phyloP scores from a whole-genome alignment of 2,329 filamentous ascomycete genomes.

The Apiospora arundinis region DNA sequence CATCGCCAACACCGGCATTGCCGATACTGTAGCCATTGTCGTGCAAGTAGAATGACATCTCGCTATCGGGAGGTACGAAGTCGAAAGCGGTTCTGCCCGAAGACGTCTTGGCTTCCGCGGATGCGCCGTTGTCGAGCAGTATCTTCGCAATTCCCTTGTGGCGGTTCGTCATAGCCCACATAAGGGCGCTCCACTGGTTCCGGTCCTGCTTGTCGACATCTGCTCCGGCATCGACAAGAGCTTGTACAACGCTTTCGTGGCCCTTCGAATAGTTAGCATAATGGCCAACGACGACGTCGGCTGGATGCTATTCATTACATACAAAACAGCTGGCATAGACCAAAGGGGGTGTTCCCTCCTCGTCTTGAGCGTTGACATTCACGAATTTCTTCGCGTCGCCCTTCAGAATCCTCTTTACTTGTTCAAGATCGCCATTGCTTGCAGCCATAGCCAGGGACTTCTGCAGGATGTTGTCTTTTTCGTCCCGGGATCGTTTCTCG shows the following conservation, averaged over 20 bases:
- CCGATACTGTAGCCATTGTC: constrained; percentile 93
- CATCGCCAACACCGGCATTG: constrained; percentile 78
- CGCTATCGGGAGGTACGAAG: constrained; percentile 93
- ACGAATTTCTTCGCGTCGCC: constrained; percentile 78
- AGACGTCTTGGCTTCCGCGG: constrained; percentile 93
- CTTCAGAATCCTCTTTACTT: constrained; percentile 76
- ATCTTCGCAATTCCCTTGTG: constrained; percentile 96
- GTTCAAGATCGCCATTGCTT: constrained; percentile 90
- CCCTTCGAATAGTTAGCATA: constrained; percentile 58
- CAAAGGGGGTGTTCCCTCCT: constrained; percentile 93
- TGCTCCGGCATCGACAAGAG: constrained; percentile 83
- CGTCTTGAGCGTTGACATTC: constrained; percentile 86
- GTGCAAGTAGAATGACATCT: constrained; percentile 94
- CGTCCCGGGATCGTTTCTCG: constrained; percentile 71
- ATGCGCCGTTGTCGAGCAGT: constrained; percentile 89
- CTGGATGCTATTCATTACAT: constrained; percentile 43
- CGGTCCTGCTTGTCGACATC: constrained; percentile 92
- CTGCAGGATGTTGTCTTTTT: constrained; percentile 84
- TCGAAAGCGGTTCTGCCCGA: constrained; percentile 94
- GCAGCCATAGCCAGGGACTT: constrained; percentile 92
- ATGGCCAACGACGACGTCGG: not conserved
- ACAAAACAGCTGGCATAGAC: constrained; percentile 99
- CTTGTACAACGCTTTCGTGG: constrained; percentile 85
- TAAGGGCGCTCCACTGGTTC: constrained; percentile 96
- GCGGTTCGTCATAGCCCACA: constrained; percentile 99